Conservation (phyloP, 495 filamentous ascomycete genomes). For the Talaromyces trachyspermus region DNA sequence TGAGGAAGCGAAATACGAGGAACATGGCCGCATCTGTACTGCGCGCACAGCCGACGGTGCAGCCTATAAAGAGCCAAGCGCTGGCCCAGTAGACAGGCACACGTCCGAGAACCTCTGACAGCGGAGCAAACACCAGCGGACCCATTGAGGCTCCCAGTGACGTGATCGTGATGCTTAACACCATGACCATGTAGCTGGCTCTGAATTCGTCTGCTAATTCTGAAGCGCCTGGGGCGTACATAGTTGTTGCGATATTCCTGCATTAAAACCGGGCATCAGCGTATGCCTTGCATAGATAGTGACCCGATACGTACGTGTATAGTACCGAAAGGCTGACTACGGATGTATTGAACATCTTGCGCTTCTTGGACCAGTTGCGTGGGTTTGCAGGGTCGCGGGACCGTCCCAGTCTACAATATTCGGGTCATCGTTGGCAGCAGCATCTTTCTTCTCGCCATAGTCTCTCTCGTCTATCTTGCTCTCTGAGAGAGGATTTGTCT, state of each 20-base stretch:
- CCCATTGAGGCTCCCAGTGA: slow-evolving; percentile 41
- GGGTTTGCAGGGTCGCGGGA: slow-evolving; percentile 29
- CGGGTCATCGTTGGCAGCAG: slow-evolving; percentile 13
- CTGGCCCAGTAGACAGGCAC: slow-evolving; percentile 29
- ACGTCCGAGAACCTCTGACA: slow-evolving; percentile 51
- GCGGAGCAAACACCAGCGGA: slow-evolving; percentile 43
- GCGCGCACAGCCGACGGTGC: slow-evolving; percentile 26
- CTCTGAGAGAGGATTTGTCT: background rate
- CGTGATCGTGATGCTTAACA: slow-evolving; percentile 22
- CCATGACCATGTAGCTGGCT: slow-evolving; percentile 11
- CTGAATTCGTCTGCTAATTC: slow-evolving; percentile 22
- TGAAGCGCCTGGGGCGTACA: slow-evolving; percentile 26
- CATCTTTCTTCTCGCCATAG: background rate
- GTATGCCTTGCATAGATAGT: background rate
- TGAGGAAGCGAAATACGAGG: slow-evolving; percentile 38
- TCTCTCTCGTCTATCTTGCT: background rate
- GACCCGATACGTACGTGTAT: slow-evolving; percentile 30
- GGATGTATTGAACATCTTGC: slow-evolving; percentile 34
- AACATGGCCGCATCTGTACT: slow-evolving; percentile 32
- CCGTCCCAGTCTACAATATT: slow-evolving; percentile 29
- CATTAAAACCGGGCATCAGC: background rate
- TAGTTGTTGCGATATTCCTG: slow-evolving; percentile 15
- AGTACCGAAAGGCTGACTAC: slow-evolving; percentile 37
- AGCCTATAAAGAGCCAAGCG: slow-evolving; percentile 30
- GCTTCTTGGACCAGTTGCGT: slow-evolving; percentile 28